Base-by-base conservation (phyloP, 345 rosid species). In the Cardiospermum halicacabum region DNA sequence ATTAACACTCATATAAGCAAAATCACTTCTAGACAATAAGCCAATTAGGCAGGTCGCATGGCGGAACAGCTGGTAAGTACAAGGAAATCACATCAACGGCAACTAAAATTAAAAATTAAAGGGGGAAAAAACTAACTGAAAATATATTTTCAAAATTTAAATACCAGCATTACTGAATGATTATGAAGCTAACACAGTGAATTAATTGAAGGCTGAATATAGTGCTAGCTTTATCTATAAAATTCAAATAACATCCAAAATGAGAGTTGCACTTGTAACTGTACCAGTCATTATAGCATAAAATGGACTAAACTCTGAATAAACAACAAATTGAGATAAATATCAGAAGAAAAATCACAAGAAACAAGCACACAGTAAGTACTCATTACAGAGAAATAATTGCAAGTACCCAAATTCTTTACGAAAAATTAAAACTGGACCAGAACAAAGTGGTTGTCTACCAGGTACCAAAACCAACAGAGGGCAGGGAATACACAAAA, bases 381-480 rank as follows among this genome's bases (percentile, higher is more conserved):
- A 21, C 11, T 30, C 39, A 62, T 31, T 42, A 62, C 6, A 30
- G 11, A 11, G 31, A n/a, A 39, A 47, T 21, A 6, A 39, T 43
- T n/a, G 28, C 18, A 16, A 34, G 18, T n/a, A 31, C n/a, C 27
- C 42, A 12, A 53, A 53, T 27, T 5, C 49, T 27, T 7, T n/a
- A 40, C 34, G 24, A 15, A n/a, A 51, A 49, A 21, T 47, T 24
- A 61, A 25, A 22, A 30, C 28, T 27, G 55, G 40, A 53, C 54
- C 56, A 60, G 12, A 27, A 27, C 30, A 59, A 30, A 56, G 61
- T 28, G 53, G 59, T 53, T 53, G 22, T 25, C 37, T 53, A 36
- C 11, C 3, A 27, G 40, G 26, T 25, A 39, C 53, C 53, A 65
- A 77, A 74, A 72, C 45, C 42, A 60, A 21, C 34, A 68, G 28